Base-by-base conservation (phyloP, 164 flowering plant genomes). In the Stephania cephalantha region DNA sequence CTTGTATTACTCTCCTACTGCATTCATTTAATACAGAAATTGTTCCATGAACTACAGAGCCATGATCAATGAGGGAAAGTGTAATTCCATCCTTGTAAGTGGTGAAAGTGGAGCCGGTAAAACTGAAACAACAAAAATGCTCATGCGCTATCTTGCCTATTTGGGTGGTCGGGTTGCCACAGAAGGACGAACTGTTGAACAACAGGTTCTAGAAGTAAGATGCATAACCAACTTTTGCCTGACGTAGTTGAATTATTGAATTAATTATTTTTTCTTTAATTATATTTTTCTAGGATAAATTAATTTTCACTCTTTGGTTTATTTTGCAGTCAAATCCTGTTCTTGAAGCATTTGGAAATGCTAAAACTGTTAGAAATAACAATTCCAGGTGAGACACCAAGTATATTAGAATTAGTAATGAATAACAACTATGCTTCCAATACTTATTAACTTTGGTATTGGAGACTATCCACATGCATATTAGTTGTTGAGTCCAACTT, bases 81-180 rank as follows among this genome's bases (percentile, higher is more conserved):
- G 88, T 81, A 91, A 89, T 77, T 89, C 91, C 46, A 88, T 92
- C 74, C 80, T 92, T 74, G 93, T 90, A 52, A 92, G 95, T 76
- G 97, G 97, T 29, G 97, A 93, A 85, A 91, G 98, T 82, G 97
- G 95, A 31, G 91, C 98, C 68, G 97, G 98, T 72, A 93, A 93
- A 83, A 93, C 98, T 45, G 98, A 91, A 77, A 91, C 93, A 11
- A 91, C 98, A 25, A 93, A 91, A 83, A 89, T 93, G 98, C 90
- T 93, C 71, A 91, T 91, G 98, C 87, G 86, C 15, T 93, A 91
- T 76, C 90, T 93, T 79, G 98, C 94, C n/a, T 87, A 80, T 83
- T 73, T 93, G 82, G 97, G 93, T 66, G 95, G 98, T 20, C 84
- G 82, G 68, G 71, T 79, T 72, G 86, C 83, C 71, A 85, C 87